A percentile compares a stretch with the other conserved stretches of the same genome.
Conservation (phyloP, 2,329 filamentous ascomycete genomes). For the Aspergillus alliaceus region DNA sequence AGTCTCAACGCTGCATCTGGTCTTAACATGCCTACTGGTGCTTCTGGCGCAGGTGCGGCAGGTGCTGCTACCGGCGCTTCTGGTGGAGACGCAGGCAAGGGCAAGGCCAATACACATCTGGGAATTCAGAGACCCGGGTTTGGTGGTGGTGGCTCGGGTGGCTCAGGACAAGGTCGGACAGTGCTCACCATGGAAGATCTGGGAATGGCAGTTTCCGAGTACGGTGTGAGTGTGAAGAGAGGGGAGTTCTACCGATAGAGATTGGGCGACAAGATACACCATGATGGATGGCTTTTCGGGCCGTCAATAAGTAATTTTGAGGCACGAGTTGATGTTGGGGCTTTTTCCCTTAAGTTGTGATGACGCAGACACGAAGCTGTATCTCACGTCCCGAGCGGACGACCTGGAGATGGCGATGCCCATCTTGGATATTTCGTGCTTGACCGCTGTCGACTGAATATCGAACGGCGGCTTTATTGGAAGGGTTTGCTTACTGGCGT, state of each 20-base stretch:
- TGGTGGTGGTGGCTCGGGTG: slow-evolving; percentile 85
- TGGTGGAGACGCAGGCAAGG: slow-evolving; percentile 45
- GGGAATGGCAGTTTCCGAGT: slow-evolving; percentile 96
- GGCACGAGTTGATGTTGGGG: too few relatives aligned
- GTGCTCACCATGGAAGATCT: slow-evolving; percentile 98
- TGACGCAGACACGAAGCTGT: background rate
- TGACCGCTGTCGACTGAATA: background rate
- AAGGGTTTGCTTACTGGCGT: slow-evolving; percentile 11
- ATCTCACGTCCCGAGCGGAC: background rate
- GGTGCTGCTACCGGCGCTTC: slow-evolving; percentile 52
- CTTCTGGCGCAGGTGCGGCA: slow-evolving; percentile 50
- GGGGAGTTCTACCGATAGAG: slow-evolving; percentile 88
- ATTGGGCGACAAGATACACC: background rate
- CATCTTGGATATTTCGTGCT: background rate
- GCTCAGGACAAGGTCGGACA: slow-evolving; percentile 78
- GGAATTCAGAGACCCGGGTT: slow-evolving; percentile 77
- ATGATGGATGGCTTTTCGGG: background rate
- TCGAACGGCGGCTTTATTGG: background rate
- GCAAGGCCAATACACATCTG: slow-evolving; percentile 57
- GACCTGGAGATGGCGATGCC: background rate
- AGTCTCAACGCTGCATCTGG: slow-evolving; percentile 69
- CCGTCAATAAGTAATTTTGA: background rate
- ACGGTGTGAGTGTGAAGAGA: slow-evolving; percentile 95
- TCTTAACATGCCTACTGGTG: slow-evolving; percentile 56
- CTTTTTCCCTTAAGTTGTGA: background rate